Evolutionary conservation across 495 filamentous ascomycete species (phyloP), one percentile per base, ranked within the genome.

Genomic region (Platismatia glauca): DNA sequence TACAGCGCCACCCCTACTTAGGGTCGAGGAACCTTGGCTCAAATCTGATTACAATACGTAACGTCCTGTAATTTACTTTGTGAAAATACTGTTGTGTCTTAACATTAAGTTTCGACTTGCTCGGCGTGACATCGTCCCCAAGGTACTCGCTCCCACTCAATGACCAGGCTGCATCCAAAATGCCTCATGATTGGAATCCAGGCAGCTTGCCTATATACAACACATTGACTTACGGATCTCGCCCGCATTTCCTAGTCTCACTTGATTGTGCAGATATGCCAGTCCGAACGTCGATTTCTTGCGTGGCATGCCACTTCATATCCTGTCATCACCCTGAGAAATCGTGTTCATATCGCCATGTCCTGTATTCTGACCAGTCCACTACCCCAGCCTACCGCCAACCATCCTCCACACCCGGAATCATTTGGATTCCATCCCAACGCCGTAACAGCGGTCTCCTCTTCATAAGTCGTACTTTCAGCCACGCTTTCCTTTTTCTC

Each of bases 401-500:
- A 84, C 87, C 85, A 89, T 9, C 81, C 84, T 12, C 85, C 85
- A 71, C 74, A 84, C 6, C 67, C 55, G 79, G 67, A 72, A 87
- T 87, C 29, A 81, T 88, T 88, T 35, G 82, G 80, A 70, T 88
- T 89, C 86, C 86, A 89, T n/a, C 76, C 76, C 22, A 87, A 68
- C 20, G 72, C 68, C 33, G 79, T 81, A 48, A 88, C 74, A 50
- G 79, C 80, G 4, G 78, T 80, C 52, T 76, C 73, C 69, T 85
- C 81, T 55, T 89, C 86, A 65, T 76, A 80, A 7, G 86, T 78
- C 1, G 84, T 84, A 7, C 75, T 70, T 39, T 72, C 70, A 62
- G 74, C 69, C 16, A 69, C 68, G 8, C 75, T 76, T 15, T 77
- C 74, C 33, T 75, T 62, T 57, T 73, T 75, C 8, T 68, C 65